A percentile compares a stretch with the other conserved stretches of the same genome.
Evolutionary conservation across 2,329 filamentous ascomycete species (phyloP).

Genomic region (Berkeleyomyces rouxiae): DNA sequence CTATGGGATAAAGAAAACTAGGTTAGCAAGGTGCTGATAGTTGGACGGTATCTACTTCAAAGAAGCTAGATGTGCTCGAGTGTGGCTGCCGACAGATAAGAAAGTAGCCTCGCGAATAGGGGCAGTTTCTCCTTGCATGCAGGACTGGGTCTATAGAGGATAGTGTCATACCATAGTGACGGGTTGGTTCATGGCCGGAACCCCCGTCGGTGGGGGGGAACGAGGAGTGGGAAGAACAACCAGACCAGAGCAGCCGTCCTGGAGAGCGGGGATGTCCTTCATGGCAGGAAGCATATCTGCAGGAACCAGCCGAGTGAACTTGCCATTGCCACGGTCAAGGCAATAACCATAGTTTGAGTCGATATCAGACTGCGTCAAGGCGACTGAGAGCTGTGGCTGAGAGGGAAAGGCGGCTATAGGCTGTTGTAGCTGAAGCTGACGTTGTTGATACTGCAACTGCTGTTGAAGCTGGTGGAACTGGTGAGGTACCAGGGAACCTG

Average conservation of each 20-base stretch:
- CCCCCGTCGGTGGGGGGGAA: constrained; percentile 17
- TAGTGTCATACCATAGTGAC: constrained; percentile 24
- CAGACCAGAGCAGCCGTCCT: constrained; percentile 27
- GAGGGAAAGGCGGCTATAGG: neutral
- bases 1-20: neutral
- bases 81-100: neutral
- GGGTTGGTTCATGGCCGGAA: constrained; percentile 23
- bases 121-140: neutral
- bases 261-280: constrained; percentile 26
- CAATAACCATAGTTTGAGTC: constrained; percentile 30
- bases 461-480: constrained; percentile 3
- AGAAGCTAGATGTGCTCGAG: neutral
- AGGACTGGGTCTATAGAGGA: neutral
- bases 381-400: neutral
- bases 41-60: neutral
- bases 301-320: constrained; percentile 36
- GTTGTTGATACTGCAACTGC: constrained; percentile 4
- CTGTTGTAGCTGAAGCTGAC: neutral
- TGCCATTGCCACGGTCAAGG: constrained; percentile 35
- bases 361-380: neutral
- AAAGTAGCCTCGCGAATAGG: neutral
- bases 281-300: constrained; percentile 35
- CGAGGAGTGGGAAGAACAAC: constrained; percentile 29
- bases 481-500: neutral
- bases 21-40: neutral